phyloP scores from a whole-genome alignment of 2,329 filamentous ascomycete genomes.

The Didymella keratinophila region DNA sequence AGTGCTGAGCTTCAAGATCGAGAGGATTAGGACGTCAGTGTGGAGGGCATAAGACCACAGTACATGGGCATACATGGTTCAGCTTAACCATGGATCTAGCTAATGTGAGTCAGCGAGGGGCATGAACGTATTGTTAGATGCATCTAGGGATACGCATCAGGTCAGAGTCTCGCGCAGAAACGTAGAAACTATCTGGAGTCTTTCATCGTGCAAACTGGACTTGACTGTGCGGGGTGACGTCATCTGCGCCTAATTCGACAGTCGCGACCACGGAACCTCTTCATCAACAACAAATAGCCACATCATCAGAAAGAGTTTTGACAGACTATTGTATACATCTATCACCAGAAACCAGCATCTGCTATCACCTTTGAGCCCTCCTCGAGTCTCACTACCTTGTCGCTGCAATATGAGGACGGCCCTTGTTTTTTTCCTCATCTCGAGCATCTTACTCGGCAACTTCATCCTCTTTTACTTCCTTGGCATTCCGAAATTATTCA shows the following conservation, averaged over 20 bases:
- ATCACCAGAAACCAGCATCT: not conserved
- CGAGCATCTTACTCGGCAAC: constrained; percentile 13
- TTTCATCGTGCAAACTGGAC: not conserved
- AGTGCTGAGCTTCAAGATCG: too few relatives aligned
- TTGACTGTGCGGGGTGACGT: not conserved
- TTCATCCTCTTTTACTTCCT: constrained; percentile 21
- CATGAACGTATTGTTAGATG: too few relatives aligned
- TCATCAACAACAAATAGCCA: not conserved
- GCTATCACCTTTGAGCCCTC: not conserved
- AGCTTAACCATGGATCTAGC: too few relatives aligned
- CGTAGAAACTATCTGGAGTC: not conserved
- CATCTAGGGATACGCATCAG: too few relatives aligned
- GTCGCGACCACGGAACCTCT: not conserved
- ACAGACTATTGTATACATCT: not conserved
- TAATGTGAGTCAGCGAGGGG: too few relatives aligned
- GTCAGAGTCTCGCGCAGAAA: too few relatives aligned
- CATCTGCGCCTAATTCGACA: not conserved
- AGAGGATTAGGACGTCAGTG: too few relatives aligned
- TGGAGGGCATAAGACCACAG: too few relatives aligned
- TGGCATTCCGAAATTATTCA: constrained; percentile 16
- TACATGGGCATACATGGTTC: too few relatives aligned
- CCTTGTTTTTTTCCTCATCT: constrained; percentile 16
- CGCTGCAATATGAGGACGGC: constrained; percentile 11
- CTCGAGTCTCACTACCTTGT: not conserved
- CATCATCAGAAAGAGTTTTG: not conserved